phyloP scores from a whole-genome alignment of 768 basidiomycete genomes.

The Rhodotorula babjevae region DNA sequence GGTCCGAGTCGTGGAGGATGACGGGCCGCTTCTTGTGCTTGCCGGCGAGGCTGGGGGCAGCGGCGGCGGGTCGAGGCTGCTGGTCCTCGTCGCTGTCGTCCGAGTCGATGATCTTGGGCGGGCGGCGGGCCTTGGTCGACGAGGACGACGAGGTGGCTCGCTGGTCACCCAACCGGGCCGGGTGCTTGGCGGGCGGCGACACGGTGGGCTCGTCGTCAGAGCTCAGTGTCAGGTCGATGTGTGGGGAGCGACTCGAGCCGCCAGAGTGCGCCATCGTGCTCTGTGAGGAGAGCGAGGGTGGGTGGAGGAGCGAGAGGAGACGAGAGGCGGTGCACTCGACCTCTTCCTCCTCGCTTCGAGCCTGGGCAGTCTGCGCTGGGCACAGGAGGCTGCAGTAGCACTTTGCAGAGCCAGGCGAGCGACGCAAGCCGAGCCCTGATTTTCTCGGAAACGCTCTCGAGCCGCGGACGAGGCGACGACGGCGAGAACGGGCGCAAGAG shows the following conservation, averaged over 20 bases:
- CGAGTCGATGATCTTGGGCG: conserved; percentile 6
- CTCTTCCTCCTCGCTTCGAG: too few species aligned
- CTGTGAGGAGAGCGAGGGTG: neutral
- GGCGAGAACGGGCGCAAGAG: too few species aligned
- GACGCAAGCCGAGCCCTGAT: too few species aligned
- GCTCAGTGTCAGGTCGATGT: conserved; percentile 13
- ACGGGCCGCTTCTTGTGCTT: neutral
- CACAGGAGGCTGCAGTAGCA: too few species aligned
- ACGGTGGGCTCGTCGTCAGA: conserved; percentile 3
- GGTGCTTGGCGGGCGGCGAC: neutral
- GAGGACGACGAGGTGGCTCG: neutral
- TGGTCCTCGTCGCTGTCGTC: neutral
- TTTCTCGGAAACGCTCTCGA: too few species aligned
- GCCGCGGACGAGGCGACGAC: too few species aligned
- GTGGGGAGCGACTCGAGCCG: too few species aligned
- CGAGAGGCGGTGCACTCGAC: too few species aligned
- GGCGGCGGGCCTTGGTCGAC: neutral
- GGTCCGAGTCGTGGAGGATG: neutral
- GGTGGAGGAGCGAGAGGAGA: neutral
- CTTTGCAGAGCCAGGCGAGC: too few species aligned
- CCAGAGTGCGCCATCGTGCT: neutral
- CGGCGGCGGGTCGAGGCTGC: too few species aligned
- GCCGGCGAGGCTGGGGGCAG: neutral
- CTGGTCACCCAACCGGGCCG: neutral
- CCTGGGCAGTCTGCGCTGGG: too few species aligned